Base-by-base conservation (phyloP, 306 rosid species). In the Abrus pulchellus region DNA sequence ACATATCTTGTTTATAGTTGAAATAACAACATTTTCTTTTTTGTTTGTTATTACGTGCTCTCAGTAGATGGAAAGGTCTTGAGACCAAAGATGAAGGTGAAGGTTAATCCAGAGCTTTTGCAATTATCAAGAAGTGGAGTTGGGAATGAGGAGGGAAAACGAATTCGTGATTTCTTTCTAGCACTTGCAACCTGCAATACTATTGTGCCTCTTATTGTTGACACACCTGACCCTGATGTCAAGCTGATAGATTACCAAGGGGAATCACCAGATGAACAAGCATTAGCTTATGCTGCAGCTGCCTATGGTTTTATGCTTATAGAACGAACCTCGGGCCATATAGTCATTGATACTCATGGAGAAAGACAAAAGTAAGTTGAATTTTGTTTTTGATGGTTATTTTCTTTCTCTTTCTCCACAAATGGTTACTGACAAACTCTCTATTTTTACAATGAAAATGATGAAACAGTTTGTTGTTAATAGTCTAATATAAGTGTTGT, bases 241-340 rank as follows among this genome's bases (percentile, higher is more conserved):
- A 90, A 89, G 85, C 87, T 90, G 81, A 53, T 95, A 74, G 99
- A 95, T 82, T 95, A 95, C 87, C 99, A 95, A 86, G 99, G 99
- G 57, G 99, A 95, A 79, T 95, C 99, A 60, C 99, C 99, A 7
- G 99, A 95, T 84, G 99, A 95, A 85, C 99, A 93, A 74, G 98
- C 99, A 67, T 77, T 95, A 79, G 92, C 90, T 71, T 93, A 93
- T 85, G 99, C 97, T 4, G 99, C 99, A 0, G 98, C 98, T 0
- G 92, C 96, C 63, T 95, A 95, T 30, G 99, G 99, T 66, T 95
- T 91, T 89, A 86, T 83, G 87, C 97, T 95, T 43, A 82, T 95
- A 38, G 97, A 95, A 82, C 84, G 99, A 89, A 91, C 99, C 41
- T 91, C 99, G 1, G 98, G 98, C 66, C 92, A 95, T 83, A 88